Conservation (phyloP, 208 protist genomes). For the Phytomonas sp. region DNA sequence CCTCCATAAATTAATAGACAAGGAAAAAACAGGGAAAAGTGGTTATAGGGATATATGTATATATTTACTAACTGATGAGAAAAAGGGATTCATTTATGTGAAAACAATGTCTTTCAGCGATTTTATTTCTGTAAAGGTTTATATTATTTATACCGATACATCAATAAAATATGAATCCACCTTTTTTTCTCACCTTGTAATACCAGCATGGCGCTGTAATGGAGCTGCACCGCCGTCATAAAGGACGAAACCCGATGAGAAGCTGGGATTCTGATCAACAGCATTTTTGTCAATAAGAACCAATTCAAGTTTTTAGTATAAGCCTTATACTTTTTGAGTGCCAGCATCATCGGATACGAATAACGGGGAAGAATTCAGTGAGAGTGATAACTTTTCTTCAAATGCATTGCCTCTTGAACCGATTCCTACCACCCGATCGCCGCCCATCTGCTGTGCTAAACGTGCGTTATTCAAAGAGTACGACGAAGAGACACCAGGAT, state of each 20-base stretch:
- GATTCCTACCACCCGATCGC: neutral
- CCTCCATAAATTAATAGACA: neutral
- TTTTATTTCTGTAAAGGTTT: neutral
- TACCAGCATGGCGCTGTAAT: neutral
- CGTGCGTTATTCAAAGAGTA: neutral
- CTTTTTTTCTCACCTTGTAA: neutral
- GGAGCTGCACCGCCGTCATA: neutral
- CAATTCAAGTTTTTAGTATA: neutral
- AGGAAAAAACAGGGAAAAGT: neutral
- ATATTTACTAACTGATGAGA: slow-evolving; percentile 1
- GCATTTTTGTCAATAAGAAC: neutral
- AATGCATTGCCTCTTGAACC: neutral
- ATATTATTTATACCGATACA: slow-evolving; percentile 6
- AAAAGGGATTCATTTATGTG: neutral
- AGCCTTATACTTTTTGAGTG: neutral
- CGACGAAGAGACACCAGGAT: neutral
- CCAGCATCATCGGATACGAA: neutral
- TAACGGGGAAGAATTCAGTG: neutral
- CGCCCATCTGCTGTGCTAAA: neutral
- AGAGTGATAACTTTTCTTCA: neutral
- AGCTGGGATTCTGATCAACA: neutral
- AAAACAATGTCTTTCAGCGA: slow-evolving; percentile 1
- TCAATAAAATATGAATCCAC: neutral
- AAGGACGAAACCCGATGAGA: neutral
- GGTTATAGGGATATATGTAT: slow-evolving; percentile 2